Percentiles rank a stretch among this genome's conserved stretches.
phyloP scores from a whole-genome alignment of 495 filamentous ascomycete genomes.

The Penicillium lagena region DNA sequence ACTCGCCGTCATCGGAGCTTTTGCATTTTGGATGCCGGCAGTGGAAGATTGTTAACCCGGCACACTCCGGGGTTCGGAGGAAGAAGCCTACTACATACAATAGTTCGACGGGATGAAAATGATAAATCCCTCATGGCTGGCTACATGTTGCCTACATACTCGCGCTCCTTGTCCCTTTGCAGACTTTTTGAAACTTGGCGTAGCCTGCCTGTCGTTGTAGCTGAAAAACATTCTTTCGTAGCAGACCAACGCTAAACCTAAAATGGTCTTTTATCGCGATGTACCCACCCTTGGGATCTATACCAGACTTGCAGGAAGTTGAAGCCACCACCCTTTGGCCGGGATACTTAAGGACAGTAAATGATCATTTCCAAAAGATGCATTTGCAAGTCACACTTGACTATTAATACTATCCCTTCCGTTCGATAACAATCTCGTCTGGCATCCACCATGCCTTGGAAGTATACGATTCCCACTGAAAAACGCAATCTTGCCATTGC shows the following conservation, averaged over 20 bases:
- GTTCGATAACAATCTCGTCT: too few species aligned
- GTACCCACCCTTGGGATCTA: slow-evolving; percentile 10
- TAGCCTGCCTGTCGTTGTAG: background rate
- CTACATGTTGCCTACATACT: too few species aligned
- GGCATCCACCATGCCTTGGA: background rate
- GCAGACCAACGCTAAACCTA: slow-evolving; percentile 16
- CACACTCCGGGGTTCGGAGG: slow-evolving; percentile 17
- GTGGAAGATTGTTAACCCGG: slow-evolving; percentile 18
- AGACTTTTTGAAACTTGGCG: background rate
- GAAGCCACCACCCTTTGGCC: too few species aligned
- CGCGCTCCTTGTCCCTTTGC: too few species aligned
- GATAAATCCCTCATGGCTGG: too few species aligned
- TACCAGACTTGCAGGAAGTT: background rate
- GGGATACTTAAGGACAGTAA: too few species aligned
- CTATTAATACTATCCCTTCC: too few species aligned
- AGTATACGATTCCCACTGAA: slow-evolving; percentile 9
- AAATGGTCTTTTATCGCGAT: slow-evolving; percentile 27
- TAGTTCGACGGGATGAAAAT: too few species aligned
- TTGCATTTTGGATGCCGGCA: slow-evolving; percentile 16
- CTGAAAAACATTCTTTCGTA: too few species aligned
- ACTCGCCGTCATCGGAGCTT: slow-evolving; percentile 30
- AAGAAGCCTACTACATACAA: background rate
- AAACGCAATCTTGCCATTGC: slow-evolving; percentile 21
- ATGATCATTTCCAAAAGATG: too few species aligned
- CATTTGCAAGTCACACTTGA: too few species aligned